Evolutionary conservation across 2,329 filamentous ascomycete genomes (phyloP), one percentile per base, ranked within the genome.

Genomic region (Botrytis elliptica): DNA sequence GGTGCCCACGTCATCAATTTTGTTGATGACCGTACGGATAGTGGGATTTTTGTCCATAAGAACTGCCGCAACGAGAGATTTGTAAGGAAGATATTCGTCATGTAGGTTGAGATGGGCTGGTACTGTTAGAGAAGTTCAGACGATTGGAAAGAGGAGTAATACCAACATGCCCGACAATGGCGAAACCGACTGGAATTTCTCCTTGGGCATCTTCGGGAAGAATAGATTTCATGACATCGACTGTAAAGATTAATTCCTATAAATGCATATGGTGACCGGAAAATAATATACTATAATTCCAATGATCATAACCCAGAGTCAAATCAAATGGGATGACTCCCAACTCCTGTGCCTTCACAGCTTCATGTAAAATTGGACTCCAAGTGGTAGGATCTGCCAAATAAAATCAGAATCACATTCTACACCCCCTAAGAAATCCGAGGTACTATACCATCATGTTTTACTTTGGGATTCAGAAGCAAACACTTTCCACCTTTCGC

Each of bases 21-120:
- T 99, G 87, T 98, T 98, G 84, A 99, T 98, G 77, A 99, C 95
- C 0, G 96, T 99, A 74, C 86, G 88, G 75, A 98, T 89, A 64
- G 84, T 85, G 16, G 90, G 88, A 83, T 97, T 97, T 84, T 99
- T 99, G 85, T 98, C 96, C 70, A 94, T 84, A 33, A 99, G 85
- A 4, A 98, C 91, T 79, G 95, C 86, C 0, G 92, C 96, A 68
- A 98, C 95, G 60, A 98, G 82, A 77, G 92, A 82, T 82, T 96
- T 97, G 85, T 97, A 97, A 0, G 93, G 93, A 18, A 94, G 85
- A 80, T 94, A 98, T 76, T 91, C 88, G 33, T 93, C 90, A 69
- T 93, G 90, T 46, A 99, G 90, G 82, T 99, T 99, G 74, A 99
- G 85, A 81, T 99, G 96, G 59, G 94, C 95, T 91, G 73, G 0